These are phyloP conservation scores for Dothiorella sarmentorum DNA, from an alignment of 2,329 filamentous ascomycete genomes.

Conservation along the genomic window DNA sequence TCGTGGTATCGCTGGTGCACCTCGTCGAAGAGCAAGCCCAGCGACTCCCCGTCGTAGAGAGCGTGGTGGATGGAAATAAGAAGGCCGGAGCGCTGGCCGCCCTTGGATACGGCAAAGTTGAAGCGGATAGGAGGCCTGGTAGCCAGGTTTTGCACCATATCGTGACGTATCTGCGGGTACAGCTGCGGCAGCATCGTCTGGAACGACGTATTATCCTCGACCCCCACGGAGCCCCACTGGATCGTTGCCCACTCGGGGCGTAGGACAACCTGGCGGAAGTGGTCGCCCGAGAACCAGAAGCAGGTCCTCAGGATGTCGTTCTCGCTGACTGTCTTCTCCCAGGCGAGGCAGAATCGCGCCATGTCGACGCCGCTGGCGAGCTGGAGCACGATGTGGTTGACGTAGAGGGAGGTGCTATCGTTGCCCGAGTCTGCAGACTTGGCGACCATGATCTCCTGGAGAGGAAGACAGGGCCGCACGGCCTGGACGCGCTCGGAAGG, in stretches of 20 bases:
- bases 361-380: conserved; percentile 41
- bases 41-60: conserved; percentile 37
- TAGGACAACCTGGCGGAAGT: conserved; percentile 32
- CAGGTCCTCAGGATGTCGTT: conserved; percentile 50
- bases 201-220: conserved; percentile 8
- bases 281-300: conserved; percentile 52
- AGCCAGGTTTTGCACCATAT: conserved; percentile 21
- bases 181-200: conserved; percentile 22
- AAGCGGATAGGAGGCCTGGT: conserved; percentile 30
- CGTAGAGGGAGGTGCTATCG: conserved; percentile 33
- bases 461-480: conserved; percentile 31
- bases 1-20: conserved; percentile 28
- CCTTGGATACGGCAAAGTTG: conserved; percentile 21
- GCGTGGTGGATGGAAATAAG: conserved; percentile 38
- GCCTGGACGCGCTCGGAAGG: conserved; percentile 15
- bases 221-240: conserved; percentile 25
- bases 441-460: conserved; percentile 38
- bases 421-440: conserved; percentile 31
- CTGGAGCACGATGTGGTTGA: conserved; percentile 39
- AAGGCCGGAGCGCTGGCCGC: conserved; percentile 24
- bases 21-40: conserved; percentile 34
- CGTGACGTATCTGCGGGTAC: conserved; percentile 6
- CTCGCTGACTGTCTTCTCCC: conserved; percentile 44
- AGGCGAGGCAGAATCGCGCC: conserved; percentile 43
- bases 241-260: conserved; percentile 18